These are phyloP conservation scores for Candida pseudoviswanathii DNA, from an alignment of 1,139 yeast species.

Conservation along the genomic window DNA sequence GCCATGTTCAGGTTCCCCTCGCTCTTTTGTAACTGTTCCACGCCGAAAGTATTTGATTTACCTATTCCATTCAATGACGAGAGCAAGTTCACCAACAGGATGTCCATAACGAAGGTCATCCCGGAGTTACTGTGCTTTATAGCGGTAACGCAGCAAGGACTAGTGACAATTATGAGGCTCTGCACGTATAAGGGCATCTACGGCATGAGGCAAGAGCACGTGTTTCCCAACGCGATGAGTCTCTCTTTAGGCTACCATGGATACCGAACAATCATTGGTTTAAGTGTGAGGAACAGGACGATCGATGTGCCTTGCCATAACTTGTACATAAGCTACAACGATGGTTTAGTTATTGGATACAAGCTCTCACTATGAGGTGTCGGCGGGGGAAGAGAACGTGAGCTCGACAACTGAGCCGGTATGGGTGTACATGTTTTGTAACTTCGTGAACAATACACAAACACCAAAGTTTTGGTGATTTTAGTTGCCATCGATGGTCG, in stretches of 20 bases:
- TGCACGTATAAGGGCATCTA: conserved; percentile 58
- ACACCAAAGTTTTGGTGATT: background rate
- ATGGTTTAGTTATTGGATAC: conserved; percentile 34
- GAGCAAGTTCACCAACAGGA: conserved; percentile 47
- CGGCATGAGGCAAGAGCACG: conserved; percentile 63
- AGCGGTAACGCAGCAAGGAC: conserved; percentile 60
- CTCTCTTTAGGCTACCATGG: conserved; percentile 31
- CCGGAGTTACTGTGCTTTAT: conserved; percentile 58
- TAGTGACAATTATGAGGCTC: conserved; percentile 57
- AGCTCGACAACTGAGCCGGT: too few species aligned
- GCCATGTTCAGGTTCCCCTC: conserved; percentile 54
- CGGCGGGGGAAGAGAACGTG: background rate
- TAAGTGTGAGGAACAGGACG: conserved; percentile 28
- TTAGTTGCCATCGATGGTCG: too few species aligned
- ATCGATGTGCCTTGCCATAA: conserved; percentile 23
- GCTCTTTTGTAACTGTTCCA: conserved; percentile 53
- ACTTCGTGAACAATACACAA: background rate
- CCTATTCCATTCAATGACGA: conserved; percentile 38
- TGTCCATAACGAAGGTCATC: conserved; percentile 53
- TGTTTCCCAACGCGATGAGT: conserved; percentile 46
- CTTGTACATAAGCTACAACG: conserved; percentile 34
- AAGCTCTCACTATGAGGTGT: conserved; percentile 16
- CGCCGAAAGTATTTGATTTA: conserved; percentile 42
- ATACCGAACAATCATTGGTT: conserved; percentile 35
- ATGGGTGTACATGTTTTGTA: too few species aligned